Base-by-base conservation (phyloP, 2,329 filamentous ascomycete genomes). In the Penicillium brasilianum region DNA sequence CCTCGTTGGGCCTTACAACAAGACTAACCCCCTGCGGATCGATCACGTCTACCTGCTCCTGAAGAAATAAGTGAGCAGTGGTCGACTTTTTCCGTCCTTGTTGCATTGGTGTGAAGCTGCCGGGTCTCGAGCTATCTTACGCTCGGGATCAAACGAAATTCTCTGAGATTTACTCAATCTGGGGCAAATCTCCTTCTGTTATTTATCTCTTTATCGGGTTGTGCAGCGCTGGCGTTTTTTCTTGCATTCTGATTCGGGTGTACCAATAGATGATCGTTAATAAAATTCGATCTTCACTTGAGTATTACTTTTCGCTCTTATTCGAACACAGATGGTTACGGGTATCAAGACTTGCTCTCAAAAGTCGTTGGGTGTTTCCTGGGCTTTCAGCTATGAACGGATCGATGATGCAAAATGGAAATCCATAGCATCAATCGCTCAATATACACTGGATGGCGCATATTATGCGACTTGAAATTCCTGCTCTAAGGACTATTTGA, bases 1-100 rank as follows among this genome's bases (percentile, higher is more conserved):
- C 71, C 85, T 99, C 58, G 91, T 97, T 72, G 95, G 96, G 6
- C 95, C 95, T 2, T 95, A 96, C 78, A 96, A 95, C 84, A 97
- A 97, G 83, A 87, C 99, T 65, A 96, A 91, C 36, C 90, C 93
- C 30, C 81, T 99, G 73, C 88, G 93, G 71, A 94, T 97, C 72
- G 95, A 99, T 77, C 90, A 97, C 74, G 88, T 96, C 66, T 99
- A 99, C 76, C 85, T 99, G 63, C 85, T 98, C 62, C 83, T 96
- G 70, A 99, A 97, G 87, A 97, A 96, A 88, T 94, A 76, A 74
- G 64, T 51, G 41, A 51, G 52, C n/a, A 10, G 14, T 58, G 36
- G 48, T 55, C 36, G 44, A 11, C 55, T 49, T 56, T 61, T 20
- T 56, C 34, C 34, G 55, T 58, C 13, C 53, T 37, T 58, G 25